These are phyloP conservation scores for Populus hybrid DNA, from an alignment of 441 rosid species.

Conservation along the genomic window DNA sequence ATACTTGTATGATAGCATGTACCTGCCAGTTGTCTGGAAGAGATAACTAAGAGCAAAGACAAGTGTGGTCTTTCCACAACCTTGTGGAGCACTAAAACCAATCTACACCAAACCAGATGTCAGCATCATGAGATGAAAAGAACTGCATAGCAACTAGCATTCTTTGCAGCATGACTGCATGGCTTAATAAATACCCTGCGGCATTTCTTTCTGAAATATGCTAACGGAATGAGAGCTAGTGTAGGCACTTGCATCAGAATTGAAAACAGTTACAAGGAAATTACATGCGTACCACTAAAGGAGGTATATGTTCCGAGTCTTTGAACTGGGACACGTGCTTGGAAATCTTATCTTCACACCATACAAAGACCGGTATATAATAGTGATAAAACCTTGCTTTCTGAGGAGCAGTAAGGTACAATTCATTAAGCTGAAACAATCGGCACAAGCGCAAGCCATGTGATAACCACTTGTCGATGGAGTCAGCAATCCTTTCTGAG, in stretches of 20 bases:
- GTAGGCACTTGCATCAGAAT: conserved; percentile 7
- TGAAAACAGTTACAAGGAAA: conserved; percentile 2
- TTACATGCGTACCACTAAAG: conserved; percentile 68
- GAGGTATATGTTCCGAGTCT: conserved; percentile 71
- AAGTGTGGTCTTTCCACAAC: conserved; percentile 98
- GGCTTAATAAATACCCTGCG: not conserved
- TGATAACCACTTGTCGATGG: conserved; percentile 77
- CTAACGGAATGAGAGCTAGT: not conserved
- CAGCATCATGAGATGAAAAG: conserved; percentile 12
- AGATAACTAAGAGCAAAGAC: conserved; percentile 93
- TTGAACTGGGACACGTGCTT: conserved; percentile 52
- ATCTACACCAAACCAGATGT: conserved; percentile 45
- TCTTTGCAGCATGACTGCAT: not conserved
- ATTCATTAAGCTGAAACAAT: conserved; percentile 69
- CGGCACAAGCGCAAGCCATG: conserved; percentile 63
- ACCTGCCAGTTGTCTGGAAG: conserved; percentile 76
- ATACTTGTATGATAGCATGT: conserved; percentile 10
- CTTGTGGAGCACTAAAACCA: conserved; percentile 98
- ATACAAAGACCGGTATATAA: conserved; percentile 80
- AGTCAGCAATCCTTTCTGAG: conserved; percentile 55
- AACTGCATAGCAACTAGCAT: conserved; percentile 4
- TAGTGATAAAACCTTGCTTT: conserved; percentile 86
- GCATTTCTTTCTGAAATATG: not conserved
- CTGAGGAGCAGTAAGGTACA: conserved; percentile 61
- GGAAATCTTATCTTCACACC: conserved; percentile 85